These are phyloP conservation scores for Blastobotrys malaysiensis DNA, from an alignment of 1,139 yeast genomes.

Conservation along the genomic window DNA sequence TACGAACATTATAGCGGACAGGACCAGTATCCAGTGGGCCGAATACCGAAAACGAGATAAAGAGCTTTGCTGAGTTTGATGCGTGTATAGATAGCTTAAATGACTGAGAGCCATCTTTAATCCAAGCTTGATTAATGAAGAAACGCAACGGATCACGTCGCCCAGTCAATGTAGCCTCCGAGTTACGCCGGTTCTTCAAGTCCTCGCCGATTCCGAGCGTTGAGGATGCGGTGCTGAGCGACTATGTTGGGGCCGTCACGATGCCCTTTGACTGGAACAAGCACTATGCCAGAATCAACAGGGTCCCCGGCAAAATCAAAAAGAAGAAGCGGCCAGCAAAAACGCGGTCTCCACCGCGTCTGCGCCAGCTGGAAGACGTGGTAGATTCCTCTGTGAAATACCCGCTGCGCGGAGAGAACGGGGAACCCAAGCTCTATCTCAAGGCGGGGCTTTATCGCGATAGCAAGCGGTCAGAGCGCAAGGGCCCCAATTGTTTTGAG, in stretches of 20 bases:
- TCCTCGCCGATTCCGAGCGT: slow-evolving; percentile 19
- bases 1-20: neutral
- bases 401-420: neutral
- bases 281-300: neutral
- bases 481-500: neutral
- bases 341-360: neutral
- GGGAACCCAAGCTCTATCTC: slow-evolving; percentile 3
- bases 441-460: slow-evolving; percentile 6
- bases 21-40: neutral
- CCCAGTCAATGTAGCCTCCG: neutral
- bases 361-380: neutral
- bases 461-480: neutral
- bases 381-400: neutral
- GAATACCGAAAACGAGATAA: too few relatives aligned
- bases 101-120: neutral
- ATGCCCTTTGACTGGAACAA: slow-evolving; percentile 13
- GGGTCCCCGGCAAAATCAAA: neutral
- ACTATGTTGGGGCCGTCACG: slow-evolving; percentile 14
- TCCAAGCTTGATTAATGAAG: neutral
- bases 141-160: neutral
- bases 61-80: too few relatives aligned
- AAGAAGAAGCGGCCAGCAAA: neutral
- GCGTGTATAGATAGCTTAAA: neutral
- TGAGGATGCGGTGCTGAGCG: slow-evolving; percentile 14
- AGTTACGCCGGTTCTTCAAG: slow-evolving; percentile 17